Conservation (phyloP, 2,329 filamentous ascomycete species). For the Exserohilum turcica region DNA sequence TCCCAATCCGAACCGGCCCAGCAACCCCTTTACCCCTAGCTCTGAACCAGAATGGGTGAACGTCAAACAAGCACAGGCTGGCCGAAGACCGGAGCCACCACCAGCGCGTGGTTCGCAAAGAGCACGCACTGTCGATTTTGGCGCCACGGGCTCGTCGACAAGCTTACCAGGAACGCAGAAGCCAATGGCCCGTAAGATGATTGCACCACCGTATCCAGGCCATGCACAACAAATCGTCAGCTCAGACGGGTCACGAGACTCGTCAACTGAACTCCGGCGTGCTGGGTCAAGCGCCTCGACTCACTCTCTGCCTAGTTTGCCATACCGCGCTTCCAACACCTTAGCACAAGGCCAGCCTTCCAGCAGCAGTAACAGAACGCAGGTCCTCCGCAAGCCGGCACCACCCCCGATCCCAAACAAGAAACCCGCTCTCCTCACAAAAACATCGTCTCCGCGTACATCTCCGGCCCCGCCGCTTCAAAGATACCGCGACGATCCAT, state of each 20-base stretch:
- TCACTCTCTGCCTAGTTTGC: conserved; percentile 35
- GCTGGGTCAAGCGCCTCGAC: conserved; percentile 35
- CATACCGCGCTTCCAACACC: conserved; percentile 19
- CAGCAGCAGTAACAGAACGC: conserved; percentile 16
- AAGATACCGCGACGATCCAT: conserved; percentile 34
- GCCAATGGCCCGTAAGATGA: conserved; percentile 36
- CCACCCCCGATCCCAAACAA: conserved; percentile 43
- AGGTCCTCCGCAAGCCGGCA: conserved; percentile 42
- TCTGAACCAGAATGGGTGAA: conserved; percentile 84
- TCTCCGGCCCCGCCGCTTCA: conserved; percentile 16
- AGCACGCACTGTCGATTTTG: conserved; percentile 40
- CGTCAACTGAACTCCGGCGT: conserved; percentile 29
- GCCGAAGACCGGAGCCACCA: conserved; percentile 37
- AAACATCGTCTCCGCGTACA: conserved; percentile 11
- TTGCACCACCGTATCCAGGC: conserved; percentile 35
- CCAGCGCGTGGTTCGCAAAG: conserved; percentile 39
- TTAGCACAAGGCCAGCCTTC: conserved; percentile 9
- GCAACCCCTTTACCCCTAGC: conserved; percentile 79
- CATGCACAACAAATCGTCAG: conserved; percentile 28
- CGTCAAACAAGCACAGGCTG: conserved; percentile 37
- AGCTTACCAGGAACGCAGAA: conserved; percentile 23
- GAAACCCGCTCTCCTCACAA: conserved; percentile 38
- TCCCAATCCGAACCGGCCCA: conserved; percentile 73
- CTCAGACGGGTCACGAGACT: conserved; percentile 29
- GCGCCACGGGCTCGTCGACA: conserved; percentile 28